Evolutionary conservation across 352 stramenopile species (phyloP).

Genomic region (Phytopythium kandeliae): DNA sequence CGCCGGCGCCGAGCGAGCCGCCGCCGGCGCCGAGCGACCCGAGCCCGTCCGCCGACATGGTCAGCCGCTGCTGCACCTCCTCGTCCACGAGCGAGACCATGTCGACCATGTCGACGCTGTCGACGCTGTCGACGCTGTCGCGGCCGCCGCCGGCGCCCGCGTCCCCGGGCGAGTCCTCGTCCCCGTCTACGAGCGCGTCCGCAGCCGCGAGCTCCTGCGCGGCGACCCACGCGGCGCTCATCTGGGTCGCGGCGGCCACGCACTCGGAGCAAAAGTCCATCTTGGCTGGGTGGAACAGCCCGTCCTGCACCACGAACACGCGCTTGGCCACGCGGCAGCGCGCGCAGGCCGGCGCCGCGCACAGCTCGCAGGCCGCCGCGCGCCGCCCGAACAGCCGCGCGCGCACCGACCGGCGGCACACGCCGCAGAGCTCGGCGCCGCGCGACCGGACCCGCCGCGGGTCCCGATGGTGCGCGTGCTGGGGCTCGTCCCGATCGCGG

Average conservation of each 20-base stretch:
- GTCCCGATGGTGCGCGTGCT: constrained; percentile 9
- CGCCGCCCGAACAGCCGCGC: constrained; percentile 19
- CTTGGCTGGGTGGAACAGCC: constrained; percentile 50
- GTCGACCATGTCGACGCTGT: neutral
- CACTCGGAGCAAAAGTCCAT: constrained; percentile 65
- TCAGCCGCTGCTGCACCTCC: constrained; percentile 15
- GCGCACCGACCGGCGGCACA: constrained; percentile 18
- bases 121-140: constrained; percentile 2
- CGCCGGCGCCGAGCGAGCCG: constrained; percentile 12
- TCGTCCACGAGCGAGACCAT: constrained; percentile 11
- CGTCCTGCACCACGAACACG: constrained; percentile 21
- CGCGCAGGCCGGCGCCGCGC: constrained; percentile 23
- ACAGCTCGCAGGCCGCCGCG: constrained; percentile 23
- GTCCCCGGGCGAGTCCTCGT: neutral
- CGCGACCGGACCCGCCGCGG: constrained; percentile 4
- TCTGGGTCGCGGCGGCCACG: constrained; percentile 29
- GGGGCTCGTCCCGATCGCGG: constrained; percentile 17
- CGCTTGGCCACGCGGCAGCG: constrained; percentile 34
- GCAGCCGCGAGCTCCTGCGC: constrained; percentile 36
- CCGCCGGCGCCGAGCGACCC: constrained; percentile 7
- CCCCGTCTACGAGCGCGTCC: constrained; percentile 7
- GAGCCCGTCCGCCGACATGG: constrained; percentile 27
- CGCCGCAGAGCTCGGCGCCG: constrained; percentile 8
- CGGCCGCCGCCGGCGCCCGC: too few species aligned
- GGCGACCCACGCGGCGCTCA: constrained; percentile 47